These are phyloP conservation scores for Fusarium sterilihyphosum DNA, from an alignment of 2,329 filamentous ascomycete species.

Conservation along the genomic window DNA sequence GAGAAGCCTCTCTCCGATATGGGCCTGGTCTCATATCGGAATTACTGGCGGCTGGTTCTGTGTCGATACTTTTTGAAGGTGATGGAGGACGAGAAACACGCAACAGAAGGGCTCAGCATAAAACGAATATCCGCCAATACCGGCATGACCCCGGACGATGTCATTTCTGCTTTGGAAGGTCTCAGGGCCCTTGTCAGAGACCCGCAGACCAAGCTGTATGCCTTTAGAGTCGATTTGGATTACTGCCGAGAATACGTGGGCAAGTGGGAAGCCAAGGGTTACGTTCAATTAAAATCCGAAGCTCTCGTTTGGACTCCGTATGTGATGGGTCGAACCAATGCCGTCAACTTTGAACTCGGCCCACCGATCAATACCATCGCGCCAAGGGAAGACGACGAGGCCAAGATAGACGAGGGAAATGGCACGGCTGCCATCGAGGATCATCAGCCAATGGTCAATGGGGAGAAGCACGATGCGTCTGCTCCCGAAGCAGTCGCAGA, in stretches of 20 bases:
- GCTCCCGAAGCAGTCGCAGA: neutral
- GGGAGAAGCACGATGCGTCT: slow-evolving; percentile 25
- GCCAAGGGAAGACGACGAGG: slow-evolving; percentile 79
- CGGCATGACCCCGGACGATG: slow-evolving; percentile 95
- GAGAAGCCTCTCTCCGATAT: slow-evolving; percentile 98
- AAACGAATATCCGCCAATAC: slow-evolving; percentile 84
- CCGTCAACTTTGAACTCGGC: slow-evolving; percentile 83
- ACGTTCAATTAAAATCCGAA: slow-evolving; percentile 83
- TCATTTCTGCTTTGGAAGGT: slow-evolving; percentile 91
- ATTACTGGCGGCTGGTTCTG: slow-evolving; percentile 93
- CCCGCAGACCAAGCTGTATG: slow-evolving; percentile 87
- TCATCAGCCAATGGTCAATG: slow-evolving; percentile 38
- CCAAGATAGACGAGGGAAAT: slow-evolving; percentile 49
- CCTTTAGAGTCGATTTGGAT: slow-evolving; percentile 83
- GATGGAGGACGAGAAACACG: slow-evolving; percentile 44
- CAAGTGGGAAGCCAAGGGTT: slow-evolving; percentile 89
- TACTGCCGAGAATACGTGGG: slow-evolving; percentile 89
- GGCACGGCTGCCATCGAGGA: slow-evolving; percentile 31
- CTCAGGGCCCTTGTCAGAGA: slow-evolving; percentile 90
- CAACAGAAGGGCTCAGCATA: slow-evolving; percentile 65
- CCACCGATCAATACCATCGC: slow-evolving; percentile 87
- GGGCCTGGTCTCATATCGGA: slow-evolving; percentile 95
- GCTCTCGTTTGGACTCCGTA: slow-evolving; percentile 95
- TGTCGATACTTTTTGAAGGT: slow-evolving; percentile 80
- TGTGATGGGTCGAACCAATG: slow-evolving; percentile 89